Base-by-base conservation (phyloP, 2,329 filamentous ascomycete species). In the Macrophomina pseudophaseolina region DNA sequence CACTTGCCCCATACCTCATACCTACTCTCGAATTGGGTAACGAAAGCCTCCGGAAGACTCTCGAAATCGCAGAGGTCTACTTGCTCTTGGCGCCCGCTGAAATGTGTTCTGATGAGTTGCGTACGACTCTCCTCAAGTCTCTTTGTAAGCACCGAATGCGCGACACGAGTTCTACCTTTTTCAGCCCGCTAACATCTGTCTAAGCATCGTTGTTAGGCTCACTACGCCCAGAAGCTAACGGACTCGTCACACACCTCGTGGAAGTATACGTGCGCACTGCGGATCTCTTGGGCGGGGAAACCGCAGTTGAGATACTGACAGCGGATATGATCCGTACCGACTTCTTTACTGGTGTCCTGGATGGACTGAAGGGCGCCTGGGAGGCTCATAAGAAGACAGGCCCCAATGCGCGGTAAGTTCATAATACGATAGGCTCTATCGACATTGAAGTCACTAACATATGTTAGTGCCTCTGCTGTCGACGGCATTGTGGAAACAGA, bases 371-470 rank as follows among this genome's bases (percentile, higher is more conserved):
- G 18, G 78, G 76, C 11, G 75, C 74, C 54, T 81, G 88, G 85
- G 86, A 91, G 73, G 89, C 92, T 2, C 90, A 91, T 72, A 90
- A 96, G 75, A 92, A 91, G 0, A 91, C 91, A 0, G 94, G 95
- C 0, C 94, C 94, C 0, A 91, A 77, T 42, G 56, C 65, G 14
- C 53, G 64, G 58, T 62, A 49, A 46, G 14, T 12, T 12, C 2
- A 42, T 28, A 30, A 18, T n/a, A 8, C 11, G 12, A 38, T 14
- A 38, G 16, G 18, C n/a, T 6, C 23, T 3, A 32, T 23, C 5
- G 8, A 2, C 16, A 23, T 2, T 18, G 12, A 5, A 30, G 16
- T 6, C 16, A 40, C 32, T 51, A 6, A 51, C 56, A 18, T 18
- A 12, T 32, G 5, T 3, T 5, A 92, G 73, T 86, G 83, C 87